These are phyloP conservation scores for Mycena sanguinolenta DNA, from an alignment of 768 basidiomycete genomes.

Conservation along the genomic window DNA sequence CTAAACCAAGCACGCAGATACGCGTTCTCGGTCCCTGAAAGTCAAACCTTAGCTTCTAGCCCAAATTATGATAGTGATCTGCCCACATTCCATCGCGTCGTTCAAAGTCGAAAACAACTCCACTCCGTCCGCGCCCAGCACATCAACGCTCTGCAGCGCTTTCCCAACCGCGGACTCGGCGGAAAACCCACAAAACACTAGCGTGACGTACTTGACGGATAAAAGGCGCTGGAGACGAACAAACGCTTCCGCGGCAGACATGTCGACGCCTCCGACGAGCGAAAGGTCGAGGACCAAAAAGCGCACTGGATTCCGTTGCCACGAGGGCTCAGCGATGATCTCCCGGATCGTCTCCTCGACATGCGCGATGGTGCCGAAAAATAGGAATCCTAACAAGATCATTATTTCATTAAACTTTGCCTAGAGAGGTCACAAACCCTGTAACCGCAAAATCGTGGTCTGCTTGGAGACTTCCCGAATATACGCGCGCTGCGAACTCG, in stretches of 20 bases:
- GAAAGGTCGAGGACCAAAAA: slow-evolving; percentile 93
- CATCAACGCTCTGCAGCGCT: slow-evolving; percentile 82
- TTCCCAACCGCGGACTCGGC: slow-evolving; percentile 74
- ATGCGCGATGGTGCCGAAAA: slow-evolving; percentile 92
- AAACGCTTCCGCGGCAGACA: slow-evolving; percentile 96
- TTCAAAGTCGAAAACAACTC: slow-evolving; percentile 88
- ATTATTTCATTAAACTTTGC: background rate
- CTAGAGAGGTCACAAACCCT: slow-evolving; percentile 61
- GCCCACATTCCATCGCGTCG: slow-evolving; percentile 92
- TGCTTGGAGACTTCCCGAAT: slow-evolving; percentile 94
- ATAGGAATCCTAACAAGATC: slow-evolving; percentile 75
- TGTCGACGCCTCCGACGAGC: slow-evolving; percentile 90
- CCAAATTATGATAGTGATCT: background rate
- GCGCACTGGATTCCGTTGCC: slow-evolving; percentile 82
- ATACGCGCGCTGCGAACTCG: slow-evolving; percentile 88
- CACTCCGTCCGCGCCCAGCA: slow-evolving; percentile 83
- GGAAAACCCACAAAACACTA: slow-evolving; percentile 90
- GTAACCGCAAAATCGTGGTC: slow-evolving; percentile 88
- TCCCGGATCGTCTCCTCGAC: slow-evolving; percentile 90
- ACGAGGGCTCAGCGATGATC: slow-evolving; percentile 79
- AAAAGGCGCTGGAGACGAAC: slow-evolving; percentile 90
- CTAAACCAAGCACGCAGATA: slow-evolving; percentile 87
- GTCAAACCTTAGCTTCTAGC: background rate
- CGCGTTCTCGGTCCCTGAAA: slow-evolving; percentile 92
- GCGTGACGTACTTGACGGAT: slow-evolving; percentile 77